Conservation (phyloP, 495 filamentous ascomycete species). For the Trichoderma parareesei region DNA sequence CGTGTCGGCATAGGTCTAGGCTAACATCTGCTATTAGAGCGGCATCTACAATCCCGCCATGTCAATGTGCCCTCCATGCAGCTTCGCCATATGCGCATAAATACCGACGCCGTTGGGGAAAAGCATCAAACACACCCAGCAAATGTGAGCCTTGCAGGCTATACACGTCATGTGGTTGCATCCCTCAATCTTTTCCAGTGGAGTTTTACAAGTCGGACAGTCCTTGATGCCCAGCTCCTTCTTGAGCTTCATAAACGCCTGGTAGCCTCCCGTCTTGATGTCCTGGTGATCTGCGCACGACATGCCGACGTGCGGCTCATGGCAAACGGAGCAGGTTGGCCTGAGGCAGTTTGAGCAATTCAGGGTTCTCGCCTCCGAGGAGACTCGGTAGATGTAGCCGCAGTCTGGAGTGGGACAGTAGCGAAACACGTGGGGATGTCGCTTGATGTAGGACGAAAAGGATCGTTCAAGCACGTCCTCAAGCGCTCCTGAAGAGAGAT, state of each 20-base stretch:
- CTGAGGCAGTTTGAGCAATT: conserved; percentile 23
- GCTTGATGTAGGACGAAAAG: neutral
- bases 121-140: conserved; percentile 21
- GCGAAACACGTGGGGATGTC: neutral
- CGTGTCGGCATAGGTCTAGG: too few relatives aligned
- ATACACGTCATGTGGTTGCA: conserved; percentile 23
- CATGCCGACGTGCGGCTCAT: conserved; percentile 22
- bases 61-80: neutral
- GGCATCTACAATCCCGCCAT: neutral
- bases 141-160: conserved; percentile 22
- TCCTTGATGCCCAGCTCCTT: conserved; percentile 7
- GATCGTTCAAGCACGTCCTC: neutral
- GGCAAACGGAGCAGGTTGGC: conserved; percentile 23
- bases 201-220: conserved; percentile 7
- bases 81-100: neutral
- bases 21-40: too few relatives aligned
- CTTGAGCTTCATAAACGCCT: neutral
- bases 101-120: conserved; percentile 9
- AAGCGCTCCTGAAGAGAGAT: neutral
- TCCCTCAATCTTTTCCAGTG: conserved; percentile 11
- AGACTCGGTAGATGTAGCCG: conserved; percentile 21
- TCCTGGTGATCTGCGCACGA: conserved; percentile 23
- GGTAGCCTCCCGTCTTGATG: conserved; percentile 14
- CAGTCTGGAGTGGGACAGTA: conserved; percentile 16
- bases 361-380: conserved; percentile 13